Evolutionary conservation across 352 stramenopile species (phyloP).

Genomic region (Globisporangium nunn): DNA sequence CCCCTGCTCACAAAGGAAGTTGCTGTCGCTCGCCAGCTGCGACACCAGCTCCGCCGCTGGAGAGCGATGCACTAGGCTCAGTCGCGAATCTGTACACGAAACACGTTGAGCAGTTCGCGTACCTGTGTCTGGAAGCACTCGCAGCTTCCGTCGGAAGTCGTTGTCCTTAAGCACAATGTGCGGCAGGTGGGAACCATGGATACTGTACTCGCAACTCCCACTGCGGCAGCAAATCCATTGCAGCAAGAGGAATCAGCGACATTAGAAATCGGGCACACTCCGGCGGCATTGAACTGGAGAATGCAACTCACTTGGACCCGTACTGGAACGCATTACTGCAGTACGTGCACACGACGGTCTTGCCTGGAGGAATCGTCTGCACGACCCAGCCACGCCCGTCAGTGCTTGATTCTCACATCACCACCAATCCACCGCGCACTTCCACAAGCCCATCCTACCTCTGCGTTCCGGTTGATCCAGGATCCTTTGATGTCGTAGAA

Average conservation of each 20-base stretch:
- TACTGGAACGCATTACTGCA: constrained; percentile 78
- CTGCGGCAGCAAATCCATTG: constrained; percentile 8
- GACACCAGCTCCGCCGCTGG: constrained; percentile 46
- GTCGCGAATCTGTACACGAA: neutral
- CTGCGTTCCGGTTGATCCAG: constrained; percentile 80
- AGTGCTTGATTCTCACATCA: neutral
- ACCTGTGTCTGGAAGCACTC: constrained; percentile 53
- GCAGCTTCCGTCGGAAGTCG: constrained; percentile 80
- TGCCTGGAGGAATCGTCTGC: constrained; percentile 67
- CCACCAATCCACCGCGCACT: too few relatives aligned
- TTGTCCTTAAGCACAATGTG: constrained; percentile 85
- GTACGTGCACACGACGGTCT: constrained; percentile 81
- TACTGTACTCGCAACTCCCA: constrained; percentile 69
- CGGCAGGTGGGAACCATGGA: constrained; percentile 66
- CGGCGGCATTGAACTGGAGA: neutral
- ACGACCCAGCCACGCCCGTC: neutral
- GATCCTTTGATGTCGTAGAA: constrained; percentile 90
- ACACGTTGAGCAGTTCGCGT: neutral
- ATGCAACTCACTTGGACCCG: constrained; percentile 39
- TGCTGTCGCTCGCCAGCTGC: constrained; percentile 64
- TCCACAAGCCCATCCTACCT: constrained; percentile 23
- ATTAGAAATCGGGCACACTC: neutral
- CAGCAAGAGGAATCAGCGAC: neutral
- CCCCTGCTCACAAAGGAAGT: constrained; percentile 66
- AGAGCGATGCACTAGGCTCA: neutral